Conservation (phyloP, 2,329 filamentous ascomycete genomes). For the Talaromyces rugulosus region DNA sequence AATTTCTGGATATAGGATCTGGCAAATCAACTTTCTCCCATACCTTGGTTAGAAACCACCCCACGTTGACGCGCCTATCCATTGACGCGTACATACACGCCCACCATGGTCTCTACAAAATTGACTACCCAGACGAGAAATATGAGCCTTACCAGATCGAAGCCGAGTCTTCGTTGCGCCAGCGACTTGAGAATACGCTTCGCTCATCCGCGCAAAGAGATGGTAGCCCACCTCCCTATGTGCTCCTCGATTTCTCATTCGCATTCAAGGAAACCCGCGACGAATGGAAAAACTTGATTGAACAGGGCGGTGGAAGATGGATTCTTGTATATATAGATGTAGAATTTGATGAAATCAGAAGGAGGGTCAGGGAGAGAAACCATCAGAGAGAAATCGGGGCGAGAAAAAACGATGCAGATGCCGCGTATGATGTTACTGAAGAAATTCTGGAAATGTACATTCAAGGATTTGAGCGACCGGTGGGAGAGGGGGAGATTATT, state of each 20-base stretch:
- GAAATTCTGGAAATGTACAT: conserved; percentile 12
- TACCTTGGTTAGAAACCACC: conserved; percentile 12
- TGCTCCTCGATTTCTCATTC: conserved; percentile 14
- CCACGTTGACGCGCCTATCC: conserved; percentile 13
- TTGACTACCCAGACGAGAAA: conserved; percentile 12
- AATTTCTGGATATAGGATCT: conserved; percentile 4
- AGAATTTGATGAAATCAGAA: conserved; percentile 13
- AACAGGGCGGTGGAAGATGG: conserved; percentile 8
- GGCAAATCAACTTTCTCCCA: conserved; percentile 16
- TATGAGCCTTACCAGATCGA: conserved; percentile 14
- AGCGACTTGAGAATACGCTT: background rate
- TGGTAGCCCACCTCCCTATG: conserved; percentile 1
- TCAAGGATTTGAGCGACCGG: conserved; percentile 15
- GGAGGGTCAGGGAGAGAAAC: conserved; percentile 14
- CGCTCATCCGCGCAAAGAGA: background rate
- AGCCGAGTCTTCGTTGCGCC: conserved; percentile 5
- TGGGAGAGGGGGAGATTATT: conserved; percentile 9
- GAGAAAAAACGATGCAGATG: conserved; percentile 12
- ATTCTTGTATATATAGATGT: conserved; percentile 14
- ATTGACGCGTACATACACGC: conserved; percentile 14
- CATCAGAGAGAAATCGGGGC: background rate
- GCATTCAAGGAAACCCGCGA: conserved; percentile 11
- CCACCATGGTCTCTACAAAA: conserved; percentile 11
- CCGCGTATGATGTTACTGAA: conserved; percentile 13
- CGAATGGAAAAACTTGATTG: conserved; percentile 14